Conservation (phyloP, 768 basidiomycete genomes). For the Exidia glandulosa region DNA sequence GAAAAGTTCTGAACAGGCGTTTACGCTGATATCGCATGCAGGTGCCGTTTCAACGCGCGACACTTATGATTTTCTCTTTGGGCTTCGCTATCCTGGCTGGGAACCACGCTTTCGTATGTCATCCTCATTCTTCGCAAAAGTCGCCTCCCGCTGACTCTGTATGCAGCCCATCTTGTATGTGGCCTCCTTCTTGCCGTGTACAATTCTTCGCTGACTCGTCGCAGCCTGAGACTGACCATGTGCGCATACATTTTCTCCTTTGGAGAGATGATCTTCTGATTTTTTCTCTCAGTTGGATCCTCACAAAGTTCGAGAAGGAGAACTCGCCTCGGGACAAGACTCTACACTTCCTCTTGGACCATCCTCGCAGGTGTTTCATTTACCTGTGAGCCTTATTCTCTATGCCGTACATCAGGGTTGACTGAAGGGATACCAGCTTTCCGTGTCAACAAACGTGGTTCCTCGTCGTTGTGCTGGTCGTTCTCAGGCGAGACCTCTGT, state of each 20-base stretch:
- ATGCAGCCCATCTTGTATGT: conserved; percentile 74
- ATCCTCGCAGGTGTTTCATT: conserved; percentile 82
- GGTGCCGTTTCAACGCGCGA: conserved; percentile 86
- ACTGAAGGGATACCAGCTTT: conserved; percentile 26
- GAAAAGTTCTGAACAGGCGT: background rate
- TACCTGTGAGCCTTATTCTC: conserved; percentile 33
- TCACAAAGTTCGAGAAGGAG: conserved; percentile 48
- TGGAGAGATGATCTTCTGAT: background rate
- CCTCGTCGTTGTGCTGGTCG: conserved; percentile 53
- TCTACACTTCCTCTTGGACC: conserved; percentile 84
- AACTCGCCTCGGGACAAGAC: conserved; percentile 63
- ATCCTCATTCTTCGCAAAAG: background rate
- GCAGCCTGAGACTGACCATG: conserved; percentile 75
- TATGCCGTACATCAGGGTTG: background rate
- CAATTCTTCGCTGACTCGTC: background rate
- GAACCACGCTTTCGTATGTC: conserved; percentile 85
- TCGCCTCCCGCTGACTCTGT: background rate
- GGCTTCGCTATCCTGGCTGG: conserved; percentile 75
- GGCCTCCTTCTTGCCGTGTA: background rate
- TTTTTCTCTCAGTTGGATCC: conserved; percentile 52
- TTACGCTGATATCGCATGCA: conserved; percentile 26
- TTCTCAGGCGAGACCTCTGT: conserved; percentile 48
- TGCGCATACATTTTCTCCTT: conserved; percentile 26
- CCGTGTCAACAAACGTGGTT: conserved; percentile 94
- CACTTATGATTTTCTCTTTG: conserved; percentile 66